Percentiles rank a stretch among this genome's conserved stretches.
Conservation (phyloP, 1,284 basidiomycete genomes). For the Ustilago nuda region DNA sequence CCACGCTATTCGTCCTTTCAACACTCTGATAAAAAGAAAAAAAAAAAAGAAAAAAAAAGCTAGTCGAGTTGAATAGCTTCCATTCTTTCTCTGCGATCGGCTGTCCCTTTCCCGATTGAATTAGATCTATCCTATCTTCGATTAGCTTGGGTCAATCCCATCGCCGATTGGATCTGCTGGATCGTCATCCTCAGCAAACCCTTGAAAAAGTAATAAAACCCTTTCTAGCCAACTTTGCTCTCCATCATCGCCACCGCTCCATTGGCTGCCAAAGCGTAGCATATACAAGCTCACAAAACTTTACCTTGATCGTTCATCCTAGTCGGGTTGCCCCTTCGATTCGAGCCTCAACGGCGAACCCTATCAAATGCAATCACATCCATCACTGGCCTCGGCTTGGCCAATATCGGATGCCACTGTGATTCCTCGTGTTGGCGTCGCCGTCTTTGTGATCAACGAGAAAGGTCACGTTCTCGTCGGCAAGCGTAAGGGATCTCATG, state of each 20-base stretch:
- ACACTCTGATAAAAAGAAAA: not conserved
- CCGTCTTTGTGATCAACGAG: constrained; percentile 60
- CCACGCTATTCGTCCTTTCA: not conserved
- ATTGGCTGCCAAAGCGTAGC: not conserved
- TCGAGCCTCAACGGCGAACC: not conserved
- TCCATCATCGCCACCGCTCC: not conserved
- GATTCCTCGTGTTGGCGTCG: constrained; percentile 63
- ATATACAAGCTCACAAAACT: not conserved
- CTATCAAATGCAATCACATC: not conserved
- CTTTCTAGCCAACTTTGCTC: not conserved
- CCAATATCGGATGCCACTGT: constrained; percentile 48
- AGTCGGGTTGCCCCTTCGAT: not conserved
- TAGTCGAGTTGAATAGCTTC: too few species aligned
- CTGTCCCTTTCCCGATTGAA: too few species aligned
- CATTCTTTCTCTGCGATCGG: too few species aligned
- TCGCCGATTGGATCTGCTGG: too few species aligned
- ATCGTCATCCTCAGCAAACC: not conserved
- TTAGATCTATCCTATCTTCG: too few species aligned
- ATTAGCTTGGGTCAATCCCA: too few species aligned
- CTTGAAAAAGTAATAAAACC: not conserved
- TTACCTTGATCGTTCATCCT: not conserved
- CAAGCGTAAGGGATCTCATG: constrained; percentile 63
- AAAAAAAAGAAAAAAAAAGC: not conserved
- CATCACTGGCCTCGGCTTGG: not conserved
- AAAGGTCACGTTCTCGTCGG: constrained; percentile 59